Evolutionary conservation across 208 protist species (phyloP).

Genomic region (Leishmania tropica): DNA sequence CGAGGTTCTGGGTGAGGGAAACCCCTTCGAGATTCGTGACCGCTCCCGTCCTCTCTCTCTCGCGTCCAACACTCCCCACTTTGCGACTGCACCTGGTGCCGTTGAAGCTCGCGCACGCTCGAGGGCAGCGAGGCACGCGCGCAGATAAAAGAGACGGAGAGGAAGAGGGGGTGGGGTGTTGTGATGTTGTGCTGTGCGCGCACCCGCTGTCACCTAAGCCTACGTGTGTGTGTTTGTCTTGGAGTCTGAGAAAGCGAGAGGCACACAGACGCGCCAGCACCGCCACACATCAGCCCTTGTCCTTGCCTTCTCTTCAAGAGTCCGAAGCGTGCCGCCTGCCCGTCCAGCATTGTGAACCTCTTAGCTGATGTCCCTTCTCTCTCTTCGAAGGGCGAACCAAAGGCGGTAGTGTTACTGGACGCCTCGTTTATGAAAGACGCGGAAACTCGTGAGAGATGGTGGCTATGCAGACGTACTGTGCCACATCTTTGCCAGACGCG

Average conservation of each 20-base stretch:
- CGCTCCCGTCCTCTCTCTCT: background rate
- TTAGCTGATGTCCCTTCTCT: background rate
- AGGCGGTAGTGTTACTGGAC: background rate
- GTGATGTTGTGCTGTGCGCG: background rate
- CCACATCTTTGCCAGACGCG: background rate
- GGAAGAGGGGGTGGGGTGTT: background rate
- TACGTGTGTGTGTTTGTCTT: conserved; percentile 2
- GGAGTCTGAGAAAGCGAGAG: background rate
- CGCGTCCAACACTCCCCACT: background rate
- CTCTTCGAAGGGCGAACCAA: too few species aligned
- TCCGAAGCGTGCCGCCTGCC: background rate
- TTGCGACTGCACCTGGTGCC: background rate
- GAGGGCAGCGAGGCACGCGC: background rate
- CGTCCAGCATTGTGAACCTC: background rate
- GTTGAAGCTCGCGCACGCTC: background rate
- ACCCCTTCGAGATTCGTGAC: background rate
- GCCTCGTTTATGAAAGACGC: background rate
- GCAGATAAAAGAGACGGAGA: background rate
- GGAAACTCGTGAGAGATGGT: background rate
- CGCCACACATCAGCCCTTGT: background rate
- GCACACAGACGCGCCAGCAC: background rate
- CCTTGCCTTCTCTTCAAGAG: background rate
- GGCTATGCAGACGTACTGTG: background rate
- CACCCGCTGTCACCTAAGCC: background rate
- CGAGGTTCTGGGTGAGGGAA: background rate